These are phyloP conservation scores for Psilocybe sp. DNA, from an alignment of 768 basidiomycete genomes.

Conservation along the genomic window DNA sequence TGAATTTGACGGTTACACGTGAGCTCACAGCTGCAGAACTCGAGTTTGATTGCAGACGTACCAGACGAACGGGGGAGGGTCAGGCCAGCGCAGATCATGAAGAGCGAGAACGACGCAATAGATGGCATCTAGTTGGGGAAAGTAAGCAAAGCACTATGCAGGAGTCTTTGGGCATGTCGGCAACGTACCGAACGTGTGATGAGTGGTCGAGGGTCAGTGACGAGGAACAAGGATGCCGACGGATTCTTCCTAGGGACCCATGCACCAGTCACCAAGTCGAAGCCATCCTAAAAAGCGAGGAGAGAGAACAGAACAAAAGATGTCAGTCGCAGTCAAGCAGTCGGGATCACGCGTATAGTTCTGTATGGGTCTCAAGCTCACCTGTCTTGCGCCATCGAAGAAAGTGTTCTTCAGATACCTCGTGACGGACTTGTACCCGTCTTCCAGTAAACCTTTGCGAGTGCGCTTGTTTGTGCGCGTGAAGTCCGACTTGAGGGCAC, in stretches of 20 bases:
- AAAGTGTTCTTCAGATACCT: slow-evolving; percentile 96
- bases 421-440: slow-evolving; percentile 79
- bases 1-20: slow-evolving; percentile 26
- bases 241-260: slow-evolving; percentile 86
- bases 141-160: slow-evolving; percentile 1
- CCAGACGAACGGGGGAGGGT: slow-evolving; percentile 87
- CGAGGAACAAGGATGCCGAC: slow-evolving; percentile 63
- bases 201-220: slow-evolving; percentile 80
- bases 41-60: slow-evolving; percentile 35
- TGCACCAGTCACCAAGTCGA: slow-evolving; percentile 87
- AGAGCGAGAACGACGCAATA: slow-evolving; percentile 72
- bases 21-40: not conserved
- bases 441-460: slow-evolving; percentile 73
- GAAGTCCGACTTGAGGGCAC: slow-evolving; percentile 94
- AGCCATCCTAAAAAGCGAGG: slow-evolving; percentile 68
- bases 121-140: slow-evolving; percentile 69
- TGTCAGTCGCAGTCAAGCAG: too few relatives aligned
- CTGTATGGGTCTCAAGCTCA: slow-evolving; percentile 22
- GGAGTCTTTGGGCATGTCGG: not conserved
- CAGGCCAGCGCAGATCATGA: slow-evolving; percentile 85
- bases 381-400: slow-evolving; percentile 92
- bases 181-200: slow-evolving; percentile 74
- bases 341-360: not conserved
- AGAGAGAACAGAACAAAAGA: not conserved
- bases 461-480: slow-evolving; percentile 92